A percentile compares a stretch with the other conserved stretches of the same genome.
These are phyloP conservation scores for Beauveria sp. DNA, from an alignment of 2,329 filamentous ascomycete genomes.

Conservation along the genomic window DNA sequence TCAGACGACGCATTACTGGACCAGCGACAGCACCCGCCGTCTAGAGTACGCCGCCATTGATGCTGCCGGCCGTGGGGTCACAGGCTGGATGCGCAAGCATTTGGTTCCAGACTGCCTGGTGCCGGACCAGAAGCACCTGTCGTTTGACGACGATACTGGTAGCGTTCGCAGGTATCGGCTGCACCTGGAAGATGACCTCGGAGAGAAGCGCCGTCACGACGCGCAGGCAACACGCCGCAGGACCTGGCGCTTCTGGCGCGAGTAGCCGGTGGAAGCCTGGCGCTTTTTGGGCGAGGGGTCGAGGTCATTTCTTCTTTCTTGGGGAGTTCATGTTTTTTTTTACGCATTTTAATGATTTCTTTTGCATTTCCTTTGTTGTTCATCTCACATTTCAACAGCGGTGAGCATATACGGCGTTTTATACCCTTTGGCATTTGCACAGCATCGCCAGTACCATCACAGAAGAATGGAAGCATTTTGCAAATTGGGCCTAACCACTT, in stretches of 20 bases:
- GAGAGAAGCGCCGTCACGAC: constrained; percentile 17
- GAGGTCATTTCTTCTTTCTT: not conserved
- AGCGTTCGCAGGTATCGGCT: constrained; percentile 57
- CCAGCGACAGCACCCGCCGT: constrained; percentile 52
- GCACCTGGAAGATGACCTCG: constrained; percentile 41
- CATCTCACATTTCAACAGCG: constrained; percentile 8
- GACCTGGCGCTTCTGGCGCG: constrained; percentile 14
- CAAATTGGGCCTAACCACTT: constrained; percentile 14
- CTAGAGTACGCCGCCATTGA: constrained; percentile 62
- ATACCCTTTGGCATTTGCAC: constrained; percentile 22
- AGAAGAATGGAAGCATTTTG: constrained; percentile 10
- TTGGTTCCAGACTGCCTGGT: constrained; percentile 55
- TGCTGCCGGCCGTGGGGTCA: constrained; percentile 50
- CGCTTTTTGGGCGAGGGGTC: not conserved
- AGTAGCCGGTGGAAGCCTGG: not conserved
- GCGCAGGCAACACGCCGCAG: constrained; percentile 8
- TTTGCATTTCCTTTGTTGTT: constrained; percentile 6
- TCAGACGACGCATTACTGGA: constrained; percentile 60
- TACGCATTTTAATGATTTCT: constrained; percentile 7
- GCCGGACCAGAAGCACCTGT: constrained; percentile 40
- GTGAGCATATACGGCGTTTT: constrained; percentile 28
- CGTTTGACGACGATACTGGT: constrained; percentile 55
- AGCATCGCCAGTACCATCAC: constrained; percentile 2
- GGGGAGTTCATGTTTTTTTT: not conserved
- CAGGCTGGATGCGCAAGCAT: constrained; percentile 50